A percentile compares a stretch with the other conserved stretches of the same genome.
phyloP scores from a whole-genome alignment of 768 basidiomycete species.

The Zangia roseola region DNA sequence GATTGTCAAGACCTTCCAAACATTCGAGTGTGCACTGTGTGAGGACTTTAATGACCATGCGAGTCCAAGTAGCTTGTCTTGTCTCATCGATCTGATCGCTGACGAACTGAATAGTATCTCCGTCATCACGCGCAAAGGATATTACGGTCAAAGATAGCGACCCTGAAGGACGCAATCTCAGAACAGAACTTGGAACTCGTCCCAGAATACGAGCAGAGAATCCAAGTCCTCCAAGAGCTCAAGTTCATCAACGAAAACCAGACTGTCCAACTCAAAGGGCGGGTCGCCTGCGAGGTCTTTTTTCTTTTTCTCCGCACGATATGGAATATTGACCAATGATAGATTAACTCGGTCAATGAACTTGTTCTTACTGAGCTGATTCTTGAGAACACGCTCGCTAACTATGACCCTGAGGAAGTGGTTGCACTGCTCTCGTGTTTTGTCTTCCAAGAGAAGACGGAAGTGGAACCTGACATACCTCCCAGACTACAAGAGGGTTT shows the following conservation, averaged over 20 bases:
- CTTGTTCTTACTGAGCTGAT: slow-evolving; percentile 96
- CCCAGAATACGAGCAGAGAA: slow-evolving; percentile 95
- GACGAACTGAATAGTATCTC: slow-evolving; percentile 55
- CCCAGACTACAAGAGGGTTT: slow-evolving; percentile 78
- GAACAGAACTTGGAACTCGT: slow-evolving; percentile 96
- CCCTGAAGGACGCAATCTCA: slow-evolving; percentile 82
- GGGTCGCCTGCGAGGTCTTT: slow-evolving; percentile 94
- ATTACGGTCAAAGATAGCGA: slow-evolving; percentile 69
- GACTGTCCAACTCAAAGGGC: slow-evolving; percentile 92
- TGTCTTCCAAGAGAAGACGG: slow-evolving; percentile 98
- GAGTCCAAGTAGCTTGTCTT: slow-evolving; percentile 31
- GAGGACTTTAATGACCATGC: slow-evolving; percentile 75
- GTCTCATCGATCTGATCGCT: slow-evolving; percentile 3
- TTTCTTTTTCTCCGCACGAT: background rate
- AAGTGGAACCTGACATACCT: slow-evolving; percentile 80
- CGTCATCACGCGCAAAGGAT: slow-evolving; percentile 73
- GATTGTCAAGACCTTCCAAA: slow-evolving; percentile 43
- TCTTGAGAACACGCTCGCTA: slow-evolving; percentile 88
- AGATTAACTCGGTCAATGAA: slow-evolving; percentile 99
- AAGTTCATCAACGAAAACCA: slow-evolving; percentile 95
- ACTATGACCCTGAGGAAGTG: slow-evolving; percentile 92
- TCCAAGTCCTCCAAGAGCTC: slow-evolving; percentile 86
- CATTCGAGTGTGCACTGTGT: slow-evolving; percentile 55
- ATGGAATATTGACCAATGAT: slow-evolving; percentile 3
- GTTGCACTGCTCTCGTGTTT: slow-evolving; percentile 95